Percentiles rank a stretch among this genome's conserved stretches.
phyloP scores from a whole-genome alignment of 1,139 yeast species.

The Blastobotrys persicus region DNA sequence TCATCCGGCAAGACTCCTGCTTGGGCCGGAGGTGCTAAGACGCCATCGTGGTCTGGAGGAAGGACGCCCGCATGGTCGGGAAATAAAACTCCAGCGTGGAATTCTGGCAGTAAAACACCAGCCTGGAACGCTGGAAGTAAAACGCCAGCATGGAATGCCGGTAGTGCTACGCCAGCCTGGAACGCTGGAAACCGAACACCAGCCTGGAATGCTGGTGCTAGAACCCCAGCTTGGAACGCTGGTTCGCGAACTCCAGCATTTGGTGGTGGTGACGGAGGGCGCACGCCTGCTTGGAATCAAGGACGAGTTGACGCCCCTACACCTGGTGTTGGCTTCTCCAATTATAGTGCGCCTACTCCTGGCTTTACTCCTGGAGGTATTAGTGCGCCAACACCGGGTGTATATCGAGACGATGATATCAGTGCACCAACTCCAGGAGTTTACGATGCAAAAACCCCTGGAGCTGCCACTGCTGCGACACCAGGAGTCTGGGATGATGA shows the following conservation, averaged over 20 bases:
- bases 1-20: slow-evolving; percentile 44
- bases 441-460: slow-evolving; percentile 44
- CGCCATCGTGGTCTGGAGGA: slow-evolving; percentile 50
- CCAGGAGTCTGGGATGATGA: slow-evolving; percentile 43
- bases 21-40: slow-evolving; percentile 42
- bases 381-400: slow-evolving; percentile 43
- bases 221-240: slow-evolving; percentile 27
- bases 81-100: slow-evolving; percentile 45
- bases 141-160: slow-evolving; percentile 35
- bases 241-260: slow-evolving; percentile 46
- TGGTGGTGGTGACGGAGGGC: slow-evolving; percentile 33
- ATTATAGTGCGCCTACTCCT: slow-evolving; percentile 40
- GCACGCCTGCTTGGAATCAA: slow-evolving; percentile 47
- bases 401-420: slow-evolving; percentile 42
- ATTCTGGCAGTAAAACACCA: slow-evolving; percentile 41
- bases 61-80: slow-evolving; percentile 46
- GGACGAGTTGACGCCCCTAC: slow-evolving; percentile 44
- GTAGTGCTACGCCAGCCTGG: slow-evolving; percentile 42
- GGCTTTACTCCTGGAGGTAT: slow-evolving; percentile 46
- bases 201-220: slow-evolving; percentile 26
- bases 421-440: slow-evolving; percentile 45
- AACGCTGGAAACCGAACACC: slow-evolving; percentile 31
- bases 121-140: slow-evolving; percentile 43
- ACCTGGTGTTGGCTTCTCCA: slow-evolving; percentile 46
- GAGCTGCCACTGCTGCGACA: slow-evolving; percentile 38